Base-by-base conservation (phyloP, 805 yeast genomes). In the Wickerhamiella cacticola region DNA sequence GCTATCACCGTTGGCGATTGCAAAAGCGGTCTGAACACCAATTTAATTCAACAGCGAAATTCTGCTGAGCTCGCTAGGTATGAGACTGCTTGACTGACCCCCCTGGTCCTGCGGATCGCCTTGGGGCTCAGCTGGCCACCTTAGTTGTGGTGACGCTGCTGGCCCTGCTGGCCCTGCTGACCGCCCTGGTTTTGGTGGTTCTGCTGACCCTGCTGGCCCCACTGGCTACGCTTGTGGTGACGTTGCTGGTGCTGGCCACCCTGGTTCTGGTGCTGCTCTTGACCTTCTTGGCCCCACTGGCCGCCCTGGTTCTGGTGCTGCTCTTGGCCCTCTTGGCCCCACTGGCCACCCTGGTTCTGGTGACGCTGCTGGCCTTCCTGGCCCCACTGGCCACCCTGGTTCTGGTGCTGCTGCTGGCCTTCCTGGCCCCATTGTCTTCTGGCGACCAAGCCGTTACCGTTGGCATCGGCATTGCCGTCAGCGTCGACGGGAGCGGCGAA, bases 311-410 rank as follows among this genome's bases (percentile, higher is more conserved):
- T n/a, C n/a, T n/a, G n/a, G n/a, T n/a, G n/a, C n/a, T n/a, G n/a
- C n/a, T n/a, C n/a, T n/a, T n/a, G 33, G 33, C 33, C 33, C 33
- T 29, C n/a, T 13, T 29, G 33, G n/a, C 15, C 33, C 5, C 33
- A 5, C 8, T 13, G 33, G 33, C n/a, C 9, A 25, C 10, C 9
- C 28, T 25, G 28, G 28, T 25, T 25, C 28, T 25, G 33, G 33
- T 29, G 33, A 29, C 33, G n/a, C 33, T 29, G 33, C 33, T 29
- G 33, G 33, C 33, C 33, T 13, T 29, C n/a, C 33, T 29, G 33
- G n/a, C 33, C 33, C n/a, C n/a, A 15, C n/a, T 29, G 33, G n/a
- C 33, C 33, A 29, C 33, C 33, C 33, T 29, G 33, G n/a, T n/a
- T n/a, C n/a, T 29, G 33, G n/a, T 29, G 33, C 33, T 29, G 28